Conservation (phyloP, 2,329 filamentous ascomycete genomes). For the Neopestalotiopsis rosae region DNA sequence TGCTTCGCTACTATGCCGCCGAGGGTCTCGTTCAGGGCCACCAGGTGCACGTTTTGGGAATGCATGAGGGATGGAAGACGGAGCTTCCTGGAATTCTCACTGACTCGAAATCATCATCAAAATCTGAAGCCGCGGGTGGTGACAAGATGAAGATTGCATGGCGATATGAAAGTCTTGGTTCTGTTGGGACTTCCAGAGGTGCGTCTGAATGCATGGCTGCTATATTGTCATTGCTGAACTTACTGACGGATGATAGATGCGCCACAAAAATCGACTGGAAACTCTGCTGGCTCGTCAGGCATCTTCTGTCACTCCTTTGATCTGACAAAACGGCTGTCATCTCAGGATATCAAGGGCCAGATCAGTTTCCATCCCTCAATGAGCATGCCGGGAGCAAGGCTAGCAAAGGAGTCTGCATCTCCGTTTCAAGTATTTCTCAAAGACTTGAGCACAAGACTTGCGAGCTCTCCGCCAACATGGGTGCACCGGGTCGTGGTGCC, state of each 20-base stretch:
- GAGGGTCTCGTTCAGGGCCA: conserved; percentile 94
- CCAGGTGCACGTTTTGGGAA: conserved; percentile 82
- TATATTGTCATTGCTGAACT: not conserved
- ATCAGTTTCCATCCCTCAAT: conserved; percentile 55
- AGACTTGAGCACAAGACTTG: conserved; percentile 60
- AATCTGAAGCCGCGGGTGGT: conserved; percentile 46
- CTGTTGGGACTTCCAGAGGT: conserved; percentile 71
- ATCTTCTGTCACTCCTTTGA: conserved; percentile 77
- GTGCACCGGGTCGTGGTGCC: conserved; percentile 88
- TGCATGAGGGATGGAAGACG: conserved; percentile 79
- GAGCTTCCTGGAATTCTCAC: conserved; percentile 77
- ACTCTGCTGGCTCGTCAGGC: conserved; percentile 27
- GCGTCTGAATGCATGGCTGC: conserved; percentile 36
- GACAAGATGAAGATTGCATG: conserved; percentile 99
- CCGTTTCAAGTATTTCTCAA: conserved; percentile 70
- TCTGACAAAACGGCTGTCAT: conserved; percentile 67
- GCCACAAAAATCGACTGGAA: conserved; percentile 25
- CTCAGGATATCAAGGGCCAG: conserved; percentile 53
- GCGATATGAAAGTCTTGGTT: conserved; percentile 88
- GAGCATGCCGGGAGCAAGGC: conserved; percentile 24
- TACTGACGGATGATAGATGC: conserved; percentile 27
- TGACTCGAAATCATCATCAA: conserved; percentile 43
- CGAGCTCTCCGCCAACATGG: conserved; percentile 60
- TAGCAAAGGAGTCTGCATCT: conserved; percentile 39
- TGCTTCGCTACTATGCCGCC: conserved; percentile 88